These are phyloP conservation scores for Lycium ferocissimum DNA, from an alignment of 257 asterid species.

Conservation along the genomic window DNA sequence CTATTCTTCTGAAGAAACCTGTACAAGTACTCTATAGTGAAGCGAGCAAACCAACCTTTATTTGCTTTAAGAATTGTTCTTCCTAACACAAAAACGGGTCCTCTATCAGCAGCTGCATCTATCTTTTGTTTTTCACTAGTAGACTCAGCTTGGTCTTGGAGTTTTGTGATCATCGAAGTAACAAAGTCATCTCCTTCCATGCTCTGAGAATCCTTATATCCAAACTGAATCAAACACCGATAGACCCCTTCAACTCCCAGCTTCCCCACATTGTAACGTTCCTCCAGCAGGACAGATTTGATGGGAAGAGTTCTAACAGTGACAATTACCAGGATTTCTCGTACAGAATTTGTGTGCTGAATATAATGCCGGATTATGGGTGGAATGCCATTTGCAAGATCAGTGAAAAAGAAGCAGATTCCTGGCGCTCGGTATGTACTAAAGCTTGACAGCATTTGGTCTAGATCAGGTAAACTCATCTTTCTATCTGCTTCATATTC, in stretches of 20 bases:
- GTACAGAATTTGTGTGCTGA: conserved; percentile 55
- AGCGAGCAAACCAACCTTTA: conserved; percentile 46
- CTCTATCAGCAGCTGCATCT: conserved; percentile 44
- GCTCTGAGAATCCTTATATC: conserved; percentile 58
- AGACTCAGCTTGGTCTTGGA: conserved; percentile 41
- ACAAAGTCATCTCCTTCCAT: conserved; percentile 53
- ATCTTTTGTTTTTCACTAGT: conserved; percentile 42
- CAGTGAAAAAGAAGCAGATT: conserved; percentile 68
- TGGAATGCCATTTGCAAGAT: conserved; percentile 66
- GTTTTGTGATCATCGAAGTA: conserved; percentile 36
- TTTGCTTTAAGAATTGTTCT: conserved; percentile 57
- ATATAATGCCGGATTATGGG: conserved; percentile 71
- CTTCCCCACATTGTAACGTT: conserved; percentile 55
- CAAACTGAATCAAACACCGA: conserved; percentile 64
- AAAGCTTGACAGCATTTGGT: conserved; percentile 44
- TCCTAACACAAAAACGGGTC: conserved; percentile 49
- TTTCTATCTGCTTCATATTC: conserved; percentile 55
- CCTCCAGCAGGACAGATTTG: conserved; percentile 43
- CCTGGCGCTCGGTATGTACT: conserved; percentile 52
- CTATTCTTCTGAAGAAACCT: conserved; percentile 77
- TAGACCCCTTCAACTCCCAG: conserved; percentile 59
- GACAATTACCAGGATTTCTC: conserved; percentile 60
- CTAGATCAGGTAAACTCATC: conserved; percentile 56
- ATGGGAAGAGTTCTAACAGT: conserved; percentile 60
- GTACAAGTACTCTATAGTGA: conserved; percentile 56